These are phyloP conservation scores for Mycena capillaripes DNA, from an alignment of 768 basidiomycete species.

Conservation along the genomic window DNA sequence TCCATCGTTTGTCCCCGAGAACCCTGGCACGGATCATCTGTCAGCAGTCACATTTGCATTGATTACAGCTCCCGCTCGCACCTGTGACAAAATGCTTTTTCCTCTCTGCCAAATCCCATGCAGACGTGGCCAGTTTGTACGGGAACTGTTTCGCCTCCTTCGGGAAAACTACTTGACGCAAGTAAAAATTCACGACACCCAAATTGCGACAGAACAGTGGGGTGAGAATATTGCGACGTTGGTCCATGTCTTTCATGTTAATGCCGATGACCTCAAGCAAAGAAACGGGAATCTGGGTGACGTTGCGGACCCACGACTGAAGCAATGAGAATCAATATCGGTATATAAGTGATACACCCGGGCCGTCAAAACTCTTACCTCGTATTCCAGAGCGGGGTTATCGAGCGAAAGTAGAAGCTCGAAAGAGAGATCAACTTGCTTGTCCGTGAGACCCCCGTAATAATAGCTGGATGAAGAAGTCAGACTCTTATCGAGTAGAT, in stretches of 20 bases:
- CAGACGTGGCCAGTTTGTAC: too few relatives aligned
- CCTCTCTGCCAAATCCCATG: too few relatives aligned
- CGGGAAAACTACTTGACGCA: conserved; percentile 63
- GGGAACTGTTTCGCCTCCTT: too few relatives aligned
- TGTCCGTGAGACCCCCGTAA: conserved; percentile 57
- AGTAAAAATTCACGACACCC: conserved; percentile 61
- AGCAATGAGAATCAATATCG: not conserved
- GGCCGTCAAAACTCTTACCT: conserved; percentile 32
- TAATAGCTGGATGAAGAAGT: conserved; percentile 49
- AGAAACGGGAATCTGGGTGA: conserved; percentile 42
- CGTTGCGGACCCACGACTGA: conserved; percentile 47
- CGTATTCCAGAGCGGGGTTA: conserved; percentile 58
- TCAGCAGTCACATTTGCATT: too few relatives aligned
- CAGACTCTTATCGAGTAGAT: not conserved
- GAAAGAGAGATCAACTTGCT: conserved; percentile 55
- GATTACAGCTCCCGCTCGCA: too few relatives aligned
- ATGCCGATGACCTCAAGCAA: conserved; percentile 53
- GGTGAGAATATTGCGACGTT: conserved; percentile 43
- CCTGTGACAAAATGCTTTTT: too few relatives aligned
- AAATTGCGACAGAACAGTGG: conserved; percentile 55
- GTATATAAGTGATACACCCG: not conserved
- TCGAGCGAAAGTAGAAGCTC: conserved; percentile 54
- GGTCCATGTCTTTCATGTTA: conserved; percentile 56
- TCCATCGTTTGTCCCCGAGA: too few relatives aligned
- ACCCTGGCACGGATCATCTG: too few relatives aligned